Evolutionary conservation across 1,284 basidiomycete species (phyloP).

Genomic region (Ceratobasidium sp.): DNA sequence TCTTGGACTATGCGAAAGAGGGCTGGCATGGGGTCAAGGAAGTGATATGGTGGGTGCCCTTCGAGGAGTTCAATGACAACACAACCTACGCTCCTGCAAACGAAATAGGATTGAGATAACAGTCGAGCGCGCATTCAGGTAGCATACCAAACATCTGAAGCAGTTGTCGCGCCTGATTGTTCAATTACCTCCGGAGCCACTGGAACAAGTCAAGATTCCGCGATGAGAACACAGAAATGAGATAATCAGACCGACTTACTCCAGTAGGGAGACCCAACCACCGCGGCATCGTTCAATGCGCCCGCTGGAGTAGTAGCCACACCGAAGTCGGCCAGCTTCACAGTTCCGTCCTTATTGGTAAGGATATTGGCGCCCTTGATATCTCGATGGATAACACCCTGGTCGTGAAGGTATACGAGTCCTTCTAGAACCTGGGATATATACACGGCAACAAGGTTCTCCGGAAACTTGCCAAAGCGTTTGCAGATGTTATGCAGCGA

Average conservation of each 20-base stretch:
- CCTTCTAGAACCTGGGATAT: slow-evolving; percentile 93
- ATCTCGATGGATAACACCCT: slow-evolving; percentile 98
- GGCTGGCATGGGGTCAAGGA: slow-evolving; percentile 97
- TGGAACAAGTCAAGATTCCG: slow-evolving; percentile 55
- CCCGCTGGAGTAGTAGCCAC: slow-evolving; percentile 82
- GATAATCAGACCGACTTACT: slow-evolving; percentile 68
- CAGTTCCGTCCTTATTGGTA: slow-evolving; percentile 98
- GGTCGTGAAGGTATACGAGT: slow-evolving; percentile 94
- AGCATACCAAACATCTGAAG: slow-evolving; percentile 93
- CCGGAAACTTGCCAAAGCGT: slow-evolving; percentile 98
- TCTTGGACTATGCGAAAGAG: slow-evolving; percentile 98
- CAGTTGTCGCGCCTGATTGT: slow-evolving; percentile 95
- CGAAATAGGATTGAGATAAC: slow-evolving; percentile 23
- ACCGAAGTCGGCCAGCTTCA: slow-evolving; percentile 95
- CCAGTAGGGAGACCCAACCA: slow-evolving; percentile 98
- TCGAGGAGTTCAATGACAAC: slow-evolving; percentile 97
- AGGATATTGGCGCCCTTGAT: slow-evolving; percentile 98
- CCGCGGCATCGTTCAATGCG: slow-evolving; percentile 85
- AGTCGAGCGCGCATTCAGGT: not conserved
- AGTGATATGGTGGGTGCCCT: slow-evolving; percentile 96
- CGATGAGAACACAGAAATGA: slow-evolving; percentile 51
- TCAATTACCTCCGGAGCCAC: slow-evolving; percentile 99
- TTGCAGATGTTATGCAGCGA: slow-evolving; percentile 96
- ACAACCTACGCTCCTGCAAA: slow-evolving; percentile 88
- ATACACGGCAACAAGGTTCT: slow-evolving; percentile 95